Conservation (phyloP, 257 asterid species). For the Voacanga thouarsii region DNA sequence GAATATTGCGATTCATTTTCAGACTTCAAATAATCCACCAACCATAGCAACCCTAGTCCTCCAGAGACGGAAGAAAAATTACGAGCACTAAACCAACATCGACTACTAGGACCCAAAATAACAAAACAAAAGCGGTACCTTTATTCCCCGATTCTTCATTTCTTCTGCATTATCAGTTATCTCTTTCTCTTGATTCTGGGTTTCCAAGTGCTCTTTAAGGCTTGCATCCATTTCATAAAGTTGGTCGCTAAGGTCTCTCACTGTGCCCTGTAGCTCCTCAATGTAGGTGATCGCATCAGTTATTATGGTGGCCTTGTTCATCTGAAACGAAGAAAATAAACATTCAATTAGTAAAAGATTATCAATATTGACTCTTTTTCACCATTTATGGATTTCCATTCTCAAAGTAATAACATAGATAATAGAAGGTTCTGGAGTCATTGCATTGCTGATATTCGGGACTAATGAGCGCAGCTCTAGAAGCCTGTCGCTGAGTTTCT, state of each 20-base stretch:
- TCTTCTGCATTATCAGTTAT: conserved; percentile 27
- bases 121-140: conserved; percentile 27
- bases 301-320: conserved; percentile 70
- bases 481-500: conserved; percentile 65
- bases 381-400: neutral
- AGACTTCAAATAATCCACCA: too few relatives aligned
- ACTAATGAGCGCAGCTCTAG: conserved; percentile 71
- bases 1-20: too few relatives aligned
- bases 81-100: too few relatives aligned
- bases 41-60: too few relatives aligned
- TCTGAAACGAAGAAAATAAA: conserved; percentile 33
- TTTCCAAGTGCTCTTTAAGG: conserved; percentile 18
- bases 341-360: neutral
- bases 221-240: conserved; percentile 48
- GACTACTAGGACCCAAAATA: too few relatives aligned
- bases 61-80: neutral
- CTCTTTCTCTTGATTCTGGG: conserved; percentile 10
- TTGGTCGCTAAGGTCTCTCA: conserved; percentile 50
- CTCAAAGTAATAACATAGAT: neutral
- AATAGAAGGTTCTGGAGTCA: conserved; percentile 9
- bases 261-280: conserved; percentile 47
- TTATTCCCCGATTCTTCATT: conserved; percentile 42
- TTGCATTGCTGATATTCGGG: conserved; percentile 83
- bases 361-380: neutral
- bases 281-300: conserved; percentile 77